These are phyloP conservation scores for Lanzia echinophila DNA, from an alignment of 2,329 filamentous ascomycete species.

Conservation along the genomic window DNA sequence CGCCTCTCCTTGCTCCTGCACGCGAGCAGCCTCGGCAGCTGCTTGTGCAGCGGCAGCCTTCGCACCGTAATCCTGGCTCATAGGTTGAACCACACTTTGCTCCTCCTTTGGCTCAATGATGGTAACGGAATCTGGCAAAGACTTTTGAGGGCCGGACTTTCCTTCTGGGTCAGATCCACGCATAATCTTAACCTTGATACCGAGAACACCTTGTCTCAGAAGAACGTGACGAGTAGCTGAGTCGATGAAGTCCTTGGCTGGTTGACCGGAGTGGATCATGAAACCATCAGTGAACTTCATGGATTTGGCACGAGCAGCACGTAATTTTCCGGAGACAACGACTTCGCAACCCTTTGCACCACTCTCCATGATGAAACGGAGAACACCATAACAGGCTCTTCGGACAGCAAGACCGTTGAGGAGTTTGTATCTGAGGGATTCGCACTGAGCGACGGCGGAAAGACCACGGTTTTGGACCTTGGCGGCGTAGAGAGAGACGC, in stretches of 20 bases:
- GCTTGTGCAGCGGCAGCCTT: conserved; percentile 71
- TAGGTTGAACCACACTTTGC: conserved; percentile 86
- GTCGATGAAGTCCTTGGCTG: conserved; percentile 99
- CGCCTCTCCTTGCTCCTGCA: conserved; percentile 43
- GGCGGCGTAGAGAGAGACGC: conserved; percentile 98
- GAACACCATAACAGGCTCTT: conserved; percentile 98
- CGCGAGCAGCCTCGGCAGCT: conserved; percentile 53
- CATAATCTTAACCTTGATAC: conserved; percentile 99
- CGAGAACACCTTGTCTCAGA: conserved; percentile 97
- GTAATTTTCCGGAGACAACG: conserved; percentile 97
- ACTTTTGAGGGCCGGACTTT: conserved; percentile 96
- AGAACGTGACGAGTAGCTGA: conserved; percentile 97
- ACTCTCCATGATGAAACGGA: conserved; percentile 99
- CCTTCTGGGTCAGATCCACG: conserved; percentile 98
- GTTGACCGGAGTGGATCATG: conserved; percentile 99
- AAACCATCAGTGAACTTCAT: conserved; percentile 99
- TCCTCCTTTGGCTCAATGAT: conserved; percentile 99
- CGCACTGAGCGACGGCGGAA: conserved; percentile 98
- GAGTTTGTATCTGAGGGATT: conserved; percentile 99
- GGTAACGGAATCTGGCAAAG: conserved; percentile 95
- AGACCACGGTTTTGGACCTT: conserved; percentile 99
- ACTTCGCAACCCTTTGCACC: conserved; percentile 99
- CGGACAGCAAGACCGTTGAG: conserved; percentile 99
- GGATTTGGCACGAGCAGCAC: conserved; percentile 97
- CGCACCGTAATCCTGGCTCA: conserved; percentile 97